These are phyloP conservation scores for Puccinellia tenuiflora DNA, from an alignment of 176 grass and related monocot species.

Conservation along the genomic window DNA sequence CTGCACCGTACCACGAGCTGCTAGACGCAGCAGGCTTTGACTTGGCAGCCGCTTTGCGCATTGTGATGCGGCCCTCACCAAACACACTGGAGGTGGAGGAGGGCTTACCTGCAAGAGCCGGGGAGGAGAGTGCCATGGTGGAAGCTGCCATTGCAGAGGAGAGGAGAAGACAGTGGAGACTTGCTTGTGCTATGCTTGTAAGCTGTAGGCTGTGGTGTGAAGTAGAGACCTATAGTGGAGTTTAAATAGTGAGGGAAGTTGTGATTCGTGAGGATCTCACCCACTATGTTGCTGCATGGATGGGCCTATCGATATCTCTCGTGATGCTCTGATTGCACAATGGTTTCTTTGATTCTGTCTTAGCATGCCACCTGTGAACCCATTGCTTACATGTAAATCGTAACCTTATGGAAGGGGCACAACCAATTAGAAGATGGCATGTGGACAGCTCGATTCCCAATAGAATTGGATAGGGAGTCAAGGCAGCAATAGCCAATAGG, in stretches of 20 bases:
- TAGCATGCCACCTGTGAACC: background rate
- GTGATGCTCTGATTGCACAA: slow-evolving; percentile 3
- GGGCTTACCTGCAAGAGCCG: background rate
- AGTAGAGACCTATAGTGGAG: background rate
- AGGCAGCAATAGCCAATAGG: too few species aligned
- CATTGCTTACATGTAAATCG: slow-evolving; percentile 6
- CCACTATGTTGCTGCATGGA: background rate
- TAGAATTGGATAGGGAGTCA: too few species aligned
- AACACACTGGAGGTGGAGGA: background rate
- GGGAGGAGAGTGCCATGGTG: slow-evolving; percentile 22
- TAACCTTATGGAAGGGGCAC: background rate
- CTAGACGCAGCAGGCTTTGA: background rate
- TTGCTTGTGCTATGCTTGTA: background rate
- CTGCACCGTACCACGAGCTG: background rate
- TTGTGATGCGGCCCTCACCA: slow-evolving; percentile 23
- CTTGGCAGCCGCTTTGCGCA: background rate
- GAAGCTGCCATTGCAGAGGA: slow-evolving; percentile 24
- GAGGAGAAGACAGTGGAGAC: background rate
- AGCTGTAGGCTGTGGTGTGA: background rate
- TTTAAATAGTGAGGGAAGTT: slow-evolving; percentile 25
- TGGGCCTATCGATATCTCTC: slow-evolving; percentile 15
- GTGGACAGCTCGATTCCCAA: background rate
- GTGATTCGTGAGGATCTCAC: background rate
- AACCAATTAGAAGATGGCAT: background rate
- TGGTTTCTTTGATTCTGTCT: background rate